phyloP scores from a whole-genome alignment of 352 stramenopile genomes.

The Pythium chondricola region DNA sequence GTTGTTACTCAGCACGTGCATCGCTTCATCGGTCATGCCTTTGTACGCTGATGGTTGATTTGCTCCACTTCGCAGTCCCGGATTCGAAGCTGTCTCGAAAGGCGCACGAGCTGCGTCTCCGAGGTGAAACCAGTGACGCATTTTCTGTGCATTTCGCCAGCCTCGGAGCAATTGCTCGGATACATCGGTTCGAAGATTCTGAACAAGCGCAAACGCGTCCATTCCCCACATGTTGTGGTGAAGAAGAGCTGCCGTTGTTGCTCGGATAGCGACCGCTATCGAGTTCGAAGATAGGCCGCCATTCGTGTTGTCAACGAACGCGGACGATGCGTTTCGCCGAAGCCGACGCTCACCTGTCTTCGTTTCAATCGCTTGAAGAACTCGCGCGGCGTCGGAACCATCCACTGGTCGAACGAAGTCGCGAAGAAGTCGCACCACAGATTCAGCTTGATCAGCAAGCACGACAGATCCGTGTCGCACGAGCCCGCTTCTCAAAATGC shows the following conservation, averaged over 20 bases:
- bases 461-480: conserved; percentile 48
- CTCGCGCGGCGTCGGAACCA: conserved; percentile 27
- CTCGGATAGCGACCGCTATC: conserved; percentile 57
- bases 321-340: background rate
- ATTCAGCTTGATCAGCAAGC: conserved; percentile 42
- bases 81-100: conserved; percentile 24
- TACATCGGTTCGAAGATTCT: conserved; percentile 49
- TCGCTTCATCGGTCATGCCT: conserved; percentile 62
- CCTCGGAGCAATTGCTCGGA: conserved; percentile 60
- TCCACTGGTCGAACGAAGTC: conserved; percentile 40
- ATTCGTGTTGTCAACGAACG: background rate
- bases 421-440: conserved; percentile 52
- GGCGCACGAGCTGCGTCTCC: conserved; percentile 62
- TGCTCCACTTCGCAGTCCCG: conserved; percentile 29
- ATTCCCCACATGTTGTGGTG: conserved; percentile 87
- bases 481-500: conserved; percentile 60
- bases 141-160: conserved; percentile 85
- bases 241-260: conserved; percentile 69
- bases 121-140: conserved; percentile 82
- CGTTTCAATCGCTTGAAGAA: conserved; percentile 8
- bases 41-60: conserved; percentile 76
- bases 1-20: conserved; percentile 64
- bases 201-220: conserved; percentile 65
- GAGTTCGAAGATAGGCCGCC: conserved; percentile 6
- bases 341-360: conserved; percentile 2